Evolutionary conservation across 148 eudicot species (phyloP).

Genomic region (Fagopyrum esculentum): DNA sequence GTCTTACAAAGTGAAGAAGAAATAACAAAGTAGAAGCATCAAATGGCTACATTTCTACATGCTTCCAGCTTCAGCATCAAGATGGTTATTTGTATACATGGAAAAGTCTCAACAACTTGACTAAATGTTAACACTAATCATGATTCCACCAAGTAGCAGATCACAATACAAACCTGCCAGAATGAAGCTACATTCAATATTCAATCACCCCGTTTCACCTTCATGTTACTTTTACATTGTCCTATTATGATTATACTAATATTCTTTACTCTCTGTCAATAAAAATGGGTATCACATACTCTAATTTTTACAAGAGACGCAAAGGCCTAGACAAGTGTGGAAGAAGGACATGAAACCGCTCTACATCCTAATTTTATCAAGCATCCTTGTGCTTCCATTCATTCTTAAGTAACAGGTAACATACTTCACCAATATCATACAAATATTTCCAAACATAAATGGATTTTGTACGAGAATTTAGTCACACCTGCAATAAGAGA

Average conservation of each 20-base stretch:
- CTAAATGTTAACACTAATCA: background rate
- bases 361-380: too few species aligned
- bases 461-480: background rate
- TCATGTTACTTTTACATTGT: background rate
- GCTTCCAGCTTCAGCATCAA: background rate
- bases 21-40: background rate
- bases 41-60: background rate
- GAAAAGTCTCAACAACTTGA: background rate
- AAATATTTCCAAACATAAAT: background rate
- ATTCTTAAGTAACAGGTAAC: background rate
- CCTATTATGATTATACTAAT: background rate
- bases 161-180: background rate
- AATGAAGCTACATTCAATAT: background rate
- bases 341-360: background rate
- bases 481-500: constrained; percentile 41
- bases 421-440: background rate
- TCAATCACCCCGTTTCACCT: background rate
- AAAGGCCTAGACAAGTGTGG: background rate
- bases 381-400: background rate
- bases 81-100: background rate
- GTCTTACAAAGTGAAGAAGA: background rate
- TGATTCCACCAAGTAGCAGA: background rate
- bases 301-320: background rate
- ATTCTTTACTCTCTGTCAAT: background rate
- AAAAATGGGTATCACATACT: background rate